Conservation (phyloP, 805 yeast genomes). For the Saturnispora gosingensis region DNA sequence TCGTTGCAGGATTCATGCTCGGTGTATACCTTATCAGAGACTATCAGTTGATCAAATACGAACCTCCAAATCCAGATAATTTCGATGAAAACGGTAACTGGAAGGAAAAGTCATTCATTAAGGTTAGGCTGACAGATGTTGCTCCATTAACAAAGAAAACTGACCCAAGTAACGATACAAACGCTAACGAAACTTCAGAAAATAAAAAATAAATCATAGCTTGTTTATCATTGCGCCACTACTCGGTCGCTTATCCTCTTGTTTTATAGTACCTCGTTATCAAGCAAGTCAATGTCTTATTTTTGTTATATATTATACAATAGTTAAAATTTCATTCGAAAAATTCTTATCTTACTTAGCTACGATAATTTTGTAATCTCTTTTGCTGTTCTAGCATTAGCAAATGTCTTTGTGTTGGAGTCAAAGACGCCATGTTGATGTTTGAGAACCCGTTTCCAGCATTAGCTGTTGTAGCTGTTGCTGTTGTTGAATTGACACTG, state of each 20-base stretch:
- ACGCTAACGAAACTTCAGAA: constrained; percentile 4
- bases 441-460: neutral
- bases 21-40: constrained; percentile 26
- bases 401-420: constrained; percentile 4
- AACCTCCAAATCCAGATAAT: constrained; percentile 32
- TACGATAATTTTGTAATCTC: constrained; percentile 3
- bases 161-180: constrained; percentile 18
- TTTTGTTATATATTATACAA: neutral
- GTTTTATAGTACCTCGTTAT: neutral
- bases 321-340: neutral
- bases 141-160: constrained; percentile 33
- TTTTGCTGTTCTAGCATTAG: constrained; percentile 9
- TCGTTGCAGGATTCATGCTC: constrained; percentile 20
- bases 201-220: neutral
- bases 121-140: constrained; percentile 28
- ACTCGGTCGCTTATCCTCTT: neutral
- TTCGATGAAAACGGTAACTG: constrained; percentile 32
- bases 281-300: neutral
- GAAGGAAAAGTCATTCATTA: constrained; percentile 28
- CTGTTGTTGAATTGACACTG: constrained; percentile 5
- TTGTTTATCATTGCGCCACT: neutral
- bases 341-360: neutral
- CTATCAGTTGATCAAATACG: constrained; percentile 31
- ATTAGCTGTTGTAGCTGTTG: neutral
- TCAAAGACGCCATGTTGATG: constrained; percentile 5